Evolutionary conservation across 2,329 filamentous ascomycete genomes (phyloP), one percentile per base, ranked within the genome.

Genomic region (Cladophialophora bantiana): DNA sequence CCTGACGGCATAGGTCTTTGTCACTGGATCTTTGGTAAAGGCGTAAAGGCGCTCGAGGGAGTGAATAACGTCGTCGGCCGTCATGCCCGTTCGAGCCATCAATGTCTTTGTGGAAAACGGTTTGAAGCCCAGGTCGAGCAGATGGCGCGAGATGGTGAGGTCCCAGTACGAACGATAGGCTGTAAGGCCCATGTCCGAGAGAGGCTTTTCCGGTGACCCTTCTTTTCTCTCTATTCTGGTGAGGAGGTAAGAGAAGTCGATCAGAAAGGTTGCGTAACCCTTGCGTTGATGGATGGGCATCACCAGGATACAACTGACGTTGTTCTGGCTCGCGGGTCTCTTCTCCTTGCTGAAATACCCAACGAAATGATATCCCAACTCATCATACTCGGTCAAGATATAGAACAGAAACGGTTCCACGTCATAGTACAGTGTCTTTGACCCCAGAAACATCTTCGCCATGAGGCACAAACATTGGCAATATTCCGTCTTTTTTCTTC

Each of bases 331-430:
- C 78, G 92, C 94, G 1, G 93, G 90, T 52, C 96, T 86, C 80
- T 99, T 99, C 80, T 99, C 95, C 78, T 99, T 99, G 59, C 95
- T 98, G 79, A 99, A 99, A 77, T 97, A 99, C n/a, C 95, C 95
- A n/a, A 99, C 92, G 58, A 99, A 86, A 75, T 98, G 95, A 74
- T 91, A 95, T 13, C 95, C 95, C 73, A 93, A 90, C 58, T 96
- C 93, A 70, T 94, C 92, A 72, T 91, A 89, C 48, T 89, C 90
- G 32, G 92, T 92, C 94, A 99, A 97, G 78, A 97, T 94, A 80
- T 99, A 99, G 82, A 99, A 99, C 40, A 99, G 82, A 77, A 99
- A 99, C 0, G 95, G 95, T 71, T 99, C 95, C n/a, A 99, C 95
- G 74, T 99, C 95, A 81, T 99, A 99, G 83, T 97, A 99, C 7